Evolutionary conservation across 1,139 yeast genomes (phyloP).

Genomic region (Pichia sp.): DNA sequence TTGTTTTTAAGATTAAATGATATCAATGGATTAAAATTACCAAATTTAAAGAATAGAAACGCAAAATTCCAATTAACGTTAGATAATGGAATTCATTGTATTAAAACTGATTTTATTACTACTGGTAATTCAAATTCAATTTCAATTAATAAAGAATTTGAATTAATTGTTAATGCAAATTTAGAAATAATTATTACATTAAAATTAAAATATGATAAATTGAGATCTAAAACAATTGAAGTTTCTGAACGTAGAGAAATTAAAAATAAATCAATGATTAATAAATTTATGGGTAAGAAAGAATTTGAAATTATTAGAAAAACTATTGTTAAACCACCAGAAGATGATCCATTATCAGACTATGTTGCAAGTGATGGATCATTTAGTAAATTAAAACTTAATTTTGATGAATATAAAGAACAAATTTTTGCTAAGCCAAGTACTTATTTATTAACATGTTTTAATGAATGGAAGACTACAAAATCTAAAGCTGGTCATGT

Average conservation of each 20-base stretch:
- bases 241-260: constrained; percentile 49
- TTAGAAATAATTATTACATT: constrained; percentile 69
- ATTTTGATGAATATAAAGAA: constrained; percentile 52
- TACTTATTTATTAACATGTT: constrained; percentile 52
- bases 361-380: constrained; percentile 80
- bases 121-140: constrained; percentile 34
- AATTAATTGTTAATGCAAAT: constrained; percentile 60
- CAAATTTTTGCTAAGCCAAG: constrained; percentile 49
- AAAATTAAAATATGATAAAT: constrained; percentile 55
- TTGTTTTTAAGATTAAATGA: constrained; percentile 63
- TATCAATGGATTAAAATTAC: constrained; percentile 50
- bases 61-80: constrained; percentile 66
- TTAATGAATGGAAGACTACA: constrained; percentile 71
- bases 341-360: constrained; percentile 48
- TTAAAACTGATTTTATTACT: constrained; percentile 61
- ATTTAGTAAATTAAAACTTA: constrained; percentile 69
- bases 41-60: constrained; percentile 46
- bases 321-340: constrained; percentile 44
- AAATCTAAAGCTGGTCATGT: constrained; percentile 31
- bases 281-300: constrained; percentile 45
- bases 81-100: constrained; percentile 86
- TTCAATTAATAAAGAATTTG: constrained; percentile 73
- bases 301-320: constrained; percentile 38
- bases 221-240: constrained; percentile 49
- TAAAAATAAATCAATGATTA: constrained; percentile 39